Evolutionary conservation across 768 basidiomycete genomes (phyloP).

Genomic region (Coprinopsis sp.): DNA sequence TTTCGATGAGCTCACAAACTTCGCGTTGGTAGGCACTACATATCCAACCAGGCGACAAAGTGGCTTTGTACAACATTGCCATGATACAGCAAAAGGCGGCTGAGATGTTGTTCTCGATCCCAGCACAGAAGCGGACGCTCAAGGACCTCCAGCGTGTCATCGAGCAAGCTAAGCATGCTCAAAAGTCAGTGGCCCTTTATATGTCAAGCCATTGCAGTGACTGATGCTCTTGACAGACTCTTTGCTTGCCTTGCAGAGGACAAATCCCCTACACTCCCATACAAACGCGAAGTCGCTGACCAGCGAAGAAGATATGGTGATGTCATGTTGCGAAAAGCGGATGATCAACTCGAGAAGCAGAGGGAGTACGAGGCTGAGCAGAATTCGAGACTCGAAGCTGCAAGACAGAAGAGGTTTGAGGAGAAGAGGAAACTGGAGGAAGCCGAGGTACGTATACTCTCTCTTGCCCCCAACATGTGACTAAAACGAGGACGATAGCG

Average conservation of each 20-base stretch:
- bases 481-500: constrained; percentile 36
- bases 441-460: constrained; percentile 45
- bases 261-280: constrained; percentile 64
- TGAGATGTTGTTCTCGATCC: constrained; percentile 77
- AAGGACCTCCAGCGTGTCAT: constrained; percentile 76
- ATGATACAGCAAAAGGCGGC: constrained; percentile 98
- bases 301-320: constrained; percentile 89
- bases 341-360: constrained; percentile 74
- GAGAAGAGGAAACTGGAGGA: constrained; percentile 67
- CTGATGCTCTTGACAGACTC: constrained; percentile 42
- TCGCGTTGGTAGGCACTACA: constrained; percentile 62
- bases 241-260: constrained; percentile 83
- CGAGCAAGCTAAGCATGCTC: constrained; percentile 78
- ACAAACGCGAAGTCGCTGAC: constrained; percentile 82
- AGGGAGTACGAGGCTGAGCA: constrained; percentile 66
- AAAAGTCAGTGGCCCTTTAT: constrained; percentile 52
- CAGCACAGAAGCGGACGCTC: constrained; percentile 71
- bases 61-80: constrained; percentile 90
- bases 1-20: constrained; percentile 4
- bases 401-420: constrained; percentile 72
- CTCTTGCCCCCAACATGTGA: not conserved
- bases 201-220: not conserved
- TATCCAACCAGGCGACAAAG: constrained; percentile 83
- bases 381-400: constrained; percentile 69
- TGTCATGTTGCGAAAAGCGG: constrained; percentile 74